Conservation (phyloP, 202 grass and related monocot species). For the Tripidium arundinaceum region DNA sequence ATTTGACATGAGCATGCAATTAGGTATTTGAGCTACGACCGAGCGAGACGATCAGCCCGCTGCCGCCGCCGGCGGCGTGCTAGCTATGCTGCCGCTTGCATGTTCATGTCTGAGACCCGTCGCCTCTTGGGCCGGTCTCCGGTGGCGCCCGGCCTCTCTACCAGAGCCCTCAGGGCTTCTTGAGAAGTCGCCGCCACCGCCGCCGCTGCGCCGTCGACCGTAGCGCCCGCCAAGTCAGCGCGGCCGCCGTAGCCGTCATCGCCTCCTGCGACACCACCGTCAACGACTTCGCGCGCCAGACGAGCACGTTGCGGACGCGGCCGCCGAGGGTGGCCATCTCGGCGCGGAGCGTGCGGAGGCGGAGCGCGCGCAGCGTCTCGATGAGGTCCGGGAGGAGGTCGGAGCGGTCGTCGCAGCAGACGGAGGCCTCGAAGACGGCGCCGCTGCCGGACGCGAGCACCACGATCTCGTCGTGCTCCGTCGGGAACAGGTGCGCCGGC, state of each 20-base stretch:
- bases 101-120: slow-evolving; percentile 65
- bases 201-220: slow-evolving; percentile 9
- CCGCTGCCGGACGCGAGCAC: slow-evolving; percentile 54
- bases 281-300: slow-evolving; percentile 57
- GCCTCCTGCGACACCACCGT: neutral
- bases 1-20: slow-evolving; percentile 4
- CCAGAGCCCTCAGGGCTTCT: slow-evolving; percentile 76
- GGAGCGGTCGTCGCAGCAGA: slow-evolving; percentile 92
- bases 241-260: neutral
- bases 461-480: slow-evolving; percentile 90
- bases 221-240: neutral
- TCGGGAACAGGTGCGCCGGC: slow-evolving; percentile 55
- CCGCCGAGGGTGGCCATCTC: slow-evolving; percentile 96
- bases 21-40: slow-evolving; percentile 4
- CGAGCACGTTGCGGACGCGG: slow-evolving; percentile 79
- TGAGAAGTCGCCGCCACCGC: slow-evolving; percentile 53
- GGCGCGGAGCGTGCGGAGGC: slow-evolving; percentile 71
- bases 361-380: slow-evolving; percentile 79
- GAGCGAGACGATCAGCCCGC: neutral
- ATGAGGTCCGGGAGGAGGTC: slow-evolving; percentile 93
- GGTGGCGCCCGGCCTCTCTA: slow-evolving; percentile 53
- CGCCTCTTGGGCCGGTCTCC: slow-evolving; percentile 79
- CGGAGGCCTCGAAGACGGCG: slow-evolving; percentile 69
- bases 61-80: neutral
- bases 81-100: slow-evolving; percentile 43